Evolutionary conservation across 768 basidiomycete species (phyloP), one percentile per base, ranked within the genome.

Genomic region (Suillus occidentalis): DNA sequence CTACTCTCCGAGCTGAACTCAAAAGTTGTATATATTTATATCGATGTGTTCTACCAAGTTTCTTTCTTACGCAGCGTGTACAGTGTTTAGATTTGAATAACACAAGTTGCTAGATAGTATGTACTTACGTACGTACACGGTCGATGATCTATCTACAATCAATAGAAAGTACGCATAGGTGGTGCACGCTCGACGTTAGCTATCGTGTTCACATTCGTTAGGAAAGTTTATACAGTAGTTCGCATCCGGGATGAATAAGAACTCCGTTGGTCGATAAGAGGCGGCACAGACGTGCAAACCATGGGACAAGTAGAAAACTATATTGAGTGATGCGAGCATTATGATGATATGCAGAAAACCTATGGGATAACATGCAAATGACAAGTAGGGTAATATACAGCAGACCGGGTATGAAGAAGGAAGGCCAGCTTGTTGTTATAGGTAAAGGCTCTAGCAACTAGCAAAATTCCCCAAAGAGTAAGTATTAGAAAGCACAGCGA

Each of bases 321-420:
- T 61, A 66, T 73, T 72, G 76, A 66, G 67, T 68, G 77, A 76
- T 78, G 77, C 67, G 66, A 76, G 74, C 73, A 77, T 75, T 74
- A 79, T 72, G 77, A 74, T 77, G 73, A 74, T 66, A 63, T 76
- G 75, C 71, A 70, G 66, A 69, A 75, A 71, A 66, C 69, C 71
- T 66, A 69, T 73, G 77, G 74, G 76, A 80, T 74, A 76, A 72
- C 73, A 75, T 77, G 76, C 72, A 68, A 75, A 70, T 72, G 65
- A 71, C 70, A 72, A 69, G 42, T 34, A 63, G 73, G 80, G 75
- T 81, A 80, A 81, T 76, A 73, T 79, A 79, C 80, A 79, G 72
- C 71, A 67, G 75, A 73, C 77, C 69, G 74, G 81, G 82, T 79
- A 80, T 81, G 69, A 47, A 28, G 28, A 71, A 66, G 22, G 36